phyloP scores from a whole-genome alignment of 75 land plant species.

The Cunninghamia lanceolata region DNA sequence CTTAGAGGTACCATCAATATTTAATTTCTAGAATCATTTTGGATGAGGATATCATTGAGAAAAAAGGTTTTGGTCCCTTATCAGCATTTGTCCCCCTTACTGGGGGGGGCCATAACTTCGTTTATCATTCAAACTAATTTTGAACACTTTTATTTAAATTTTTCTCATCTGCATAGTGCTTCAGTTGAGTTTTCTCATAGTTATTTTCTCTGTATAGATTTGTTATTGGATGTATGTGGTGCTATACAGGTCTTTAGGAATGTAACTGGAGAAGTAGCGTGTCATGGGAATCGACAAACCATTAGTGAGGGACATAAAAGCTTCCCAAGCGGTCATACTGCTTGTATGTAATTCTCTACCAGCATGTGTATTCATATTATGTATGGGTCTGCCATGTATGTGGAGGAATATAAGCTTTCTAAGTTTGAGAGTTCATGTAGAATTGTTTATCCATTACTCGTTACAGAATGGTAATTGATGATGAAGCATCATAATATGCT shows the following conservation, averaged over 20 bases:
- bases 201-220: background rate
- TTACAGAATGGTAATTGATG: background rate
- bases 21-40: background rate
- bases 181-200: background rate
- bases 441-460: background rate
- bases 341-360: slow-evolving; percentile 32
- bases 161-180: background rate
- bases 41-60: background rate
- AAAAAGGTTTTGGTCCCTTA: background rate
- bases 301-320: slow-evolving; percentile 93
- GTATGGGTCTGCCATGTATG: background rate
- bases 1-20: background rate
- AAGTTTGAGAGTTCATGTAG: background rate
- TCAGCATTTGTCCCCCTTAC: background rate
- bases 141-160: background rate
- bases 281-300: slow-evolving; percentile 51
- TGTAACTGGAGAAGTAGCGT: slow-evolving; percentile 51
- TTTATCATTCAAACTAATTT: background rate
- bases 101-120: background rate
- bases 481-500: background rate
- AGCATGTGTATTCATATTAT: background rate
- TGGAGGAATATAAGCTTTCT: background rate
- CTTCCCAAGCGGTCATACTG: slow-evolving; percentile 73
- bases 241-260: slow-evolving; percentile 41
- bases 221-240: background rate